A percentile compares a stretch with the other conserved stretches of the same genome.
Evolutionary conservation across 805 yeast species (phyloP).

Genomic region (Priceomyces melissophilus): DNA sequence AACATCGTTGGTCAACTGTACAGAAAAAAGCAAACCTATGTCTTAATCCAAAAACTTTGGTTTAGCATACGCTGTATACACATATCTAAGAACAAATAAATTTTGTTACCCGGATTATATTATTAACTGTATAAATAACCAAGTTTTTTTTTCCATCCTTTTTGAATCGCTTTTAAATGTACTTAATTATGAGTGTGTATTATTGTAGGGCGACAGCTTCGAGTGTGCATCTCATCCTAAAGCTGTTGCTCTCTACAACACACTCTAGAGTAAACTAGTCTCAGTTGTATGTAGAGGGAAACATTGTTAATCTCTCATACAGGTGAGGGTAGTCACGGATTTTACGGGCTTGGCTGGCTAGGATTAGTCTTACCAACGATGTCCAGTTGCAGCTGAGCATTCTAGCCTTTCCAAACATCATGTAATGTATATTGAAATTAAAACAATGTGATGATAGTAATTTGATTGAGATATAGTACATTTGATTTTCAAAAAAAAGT

Average conservation of each 20-base stretch:
- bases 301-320: background rate
- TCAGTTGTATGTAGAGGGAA: slow-evolving; percentile 4
- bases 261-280: slow-evolving; percentile 45
- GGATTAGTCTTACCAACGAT: slow-evolving; percentile 1
- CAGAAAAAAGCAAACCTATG: no score
- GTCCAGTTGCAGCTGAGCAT: slow-evolving; percentile 30
- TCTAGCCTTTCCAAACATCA: slow-evolving; percentile 42
- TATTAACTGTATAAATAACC: background rate
- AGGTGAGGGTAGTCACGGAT: slow-evolving; percentile 37
- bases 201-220: slow-evolving; percentile 46
- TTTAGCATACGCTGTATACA: background rate
- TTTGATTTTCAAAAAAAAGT: no score
- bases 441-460: no score
- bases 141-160: no score
- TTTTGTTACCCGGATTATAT: background rate
- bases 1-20: background rate
- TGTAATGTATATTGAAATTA: background rate
- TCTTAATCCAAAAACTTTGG: background rate
- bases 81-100: background rate
- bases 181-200: slow-evolving; percentile 47
- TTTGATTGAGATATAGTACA: no score
- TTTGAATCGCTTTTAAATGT: slow-evolving; percentile 15
- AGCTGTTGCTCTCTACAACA: slow-evolving; percentile 49
- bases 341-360: slow-evolving; percentile 35
- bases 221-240: slow-evolving; percentile 22